A percentile compares a stretch with the other conserved stretches of the same genome.
These are phyloP conservation scores for Pholiota molesta DNA, from an alignment of 768 basidiomycete genomes.

Conservation along the genomic window DNA sequence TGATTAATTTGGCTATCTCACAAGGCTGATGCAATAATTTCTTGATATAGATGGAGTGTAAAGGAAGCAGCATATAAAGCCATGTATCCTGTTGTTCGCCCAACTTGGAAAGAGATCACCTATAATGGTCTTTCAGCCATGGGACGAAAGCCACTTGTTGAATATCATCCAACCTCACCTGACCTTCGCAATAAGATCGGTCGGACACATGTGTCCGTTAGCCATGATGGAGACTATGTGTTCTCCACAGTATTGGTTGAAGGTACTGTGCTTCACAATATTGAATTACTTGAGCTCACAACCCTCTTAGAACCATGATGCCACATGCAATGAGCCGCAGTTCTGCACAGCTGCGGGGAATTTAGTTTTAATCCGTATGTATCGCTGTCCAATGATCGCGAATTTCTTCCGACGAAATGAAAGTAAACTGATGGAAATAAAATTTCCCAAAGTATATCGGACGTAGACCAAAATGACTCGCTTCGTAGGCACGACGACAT, in stretches of 20 bases:
- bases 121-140: slow-evolving; percentile 38
- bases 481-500: too few species aligned
- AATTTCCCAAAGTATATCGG: too few species aligned
- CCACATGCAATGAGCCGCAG: too few species aligned
- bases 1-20: not conserved
- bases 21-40: not conserved
- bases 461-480: too few species aligned
- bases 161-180: slow-evolving; percentile 43
- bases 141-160: slow-evolving; percentile 40
- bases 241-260: slow-evolving; percentile 71
- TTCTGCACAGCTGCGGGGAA: too few species aligned
- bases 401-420: too few species aligned
- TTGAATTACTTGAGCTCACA: not conserved
- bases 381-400: too few species aligned
- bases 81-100: slow-evolving; percentile 58
- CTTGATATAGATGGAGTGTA: slow-evolving; percentile 64
- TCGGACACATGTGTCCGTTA: slow-evolving; percentile 68
- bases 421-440: too few species aligned
- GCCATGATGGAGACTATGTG: slow-evolving; percentile 83
- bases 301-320: not conserved
- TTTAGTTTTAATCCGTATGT: too few species aligned
- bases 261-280: slow-evolving; percentile 23
- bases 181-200: slow-evolving; percentile 29
- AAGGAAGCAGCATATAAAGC: slow-evolving; percentile 92
- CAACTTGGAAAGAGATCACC: slow-evolving; percentile 78